Percentiles rank a stretch among this genome's conserved stretches.
Evolutionary conservation across 1,284 basidiomycete genomes (phyloP).

Genomic region (Marasmius fiardii): DNA sequence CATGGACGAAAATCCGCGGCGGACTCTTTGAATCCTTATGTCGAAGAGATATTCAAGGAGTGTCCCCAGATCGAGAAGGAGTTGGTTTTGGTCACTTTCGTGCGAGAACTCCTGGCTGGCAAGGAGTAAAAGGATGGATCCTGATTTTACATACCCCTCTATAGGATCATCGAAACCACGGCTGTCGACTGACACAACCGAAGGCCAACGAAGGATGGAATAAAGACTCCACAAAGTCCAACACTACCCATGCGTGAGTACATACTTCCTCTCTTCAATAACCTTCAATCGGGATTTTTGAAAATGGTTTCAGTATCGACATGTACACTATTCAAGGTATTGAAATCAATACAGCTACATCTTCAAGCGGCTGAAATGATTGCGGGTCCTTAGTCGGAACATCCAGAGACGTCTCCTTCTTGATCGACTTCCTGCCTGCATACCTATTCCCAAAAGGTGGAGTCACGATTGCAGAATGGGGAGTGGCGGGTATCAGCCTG

Average conservation of each 20-base stretch:
- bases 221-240: slow-evolving; percentile 39
- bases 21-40: slow-evolving; percentile 23
- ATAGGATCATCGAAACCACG: slow-evolving; percentile 82
- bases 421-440: slow-evolving; percentile 79
- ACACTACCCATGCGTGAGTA: slow-evolving; percentile 65
- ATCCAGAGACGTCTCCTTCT: slow-evolving; percentile 71
- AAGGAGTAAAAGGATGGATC: neutral
- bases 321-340: slow-evolving; percentile 72
- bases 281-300: slow-evolving; percentile 1
- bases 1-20: slow-evolving; percentile 49
- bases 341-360: slow-evolving; percentile 13
- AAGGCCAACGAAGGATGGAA: slow-evolving; percentile 58
- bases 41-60: slow-evolving; percentile 22
- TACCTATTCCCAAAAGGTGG: slow-evolving; percentile 77
- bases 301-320: slow-evolving; percentile 47
- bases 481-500: slow-evolving; percentile 68
- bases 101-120: slow-evolving; percentile 24
- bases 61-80: slow-evolving; percentile 28
- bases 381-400: slow-evolving; percentile 53
- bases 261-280: neutral
- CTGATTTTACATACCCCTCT: neutral
- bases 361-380: slow-evolving; percentile 5
- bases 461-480: slow-evolving; percentile 63
- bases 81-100: slow-evolving; percentile 57
- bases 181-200: slow-evolving; percentile 49